Percentiles rank a stretch among this genome's conserved stretches.
phyloP scores from a whole-genome alignment of 2,329 filamentous ascomycete genomes.

The Paecilomyces formosus region DNA sequence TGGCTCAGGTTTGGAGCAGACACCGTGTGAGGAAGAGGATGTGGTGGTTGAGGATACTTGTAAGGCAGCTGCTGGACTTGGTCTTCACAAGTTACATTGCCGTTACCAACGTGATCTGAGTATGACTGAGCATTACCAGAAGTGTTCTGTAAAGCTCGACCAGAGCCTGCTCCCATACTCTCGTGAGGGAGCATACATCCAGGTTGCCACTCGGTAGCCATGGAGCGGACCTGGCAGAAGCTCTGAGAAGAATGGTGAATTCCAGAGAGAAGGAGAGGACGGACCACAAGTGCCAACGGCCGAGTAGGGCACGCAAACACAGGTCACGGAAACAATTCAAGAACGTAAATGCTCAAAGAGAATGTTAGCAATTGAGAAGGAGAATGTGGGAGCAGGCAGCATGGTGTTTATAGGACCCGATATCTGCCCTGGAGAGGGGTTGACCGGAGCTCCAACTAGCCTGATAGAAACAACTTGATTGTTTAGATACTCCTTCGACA shows the following conservation, averaged over 20 bases:
- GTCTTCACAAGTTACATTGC: slow-evolving; percentile 21
- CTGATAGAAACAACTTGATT: slow-evolving; percentile 25
- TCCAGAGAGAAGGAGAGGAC: slow-evolving; percentile 24
- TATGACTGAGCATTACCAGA: slow-evolving; percentile 38
- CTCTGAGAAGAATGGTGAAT: slow-evolving; percentile 35
- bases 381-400: slow-evolving; percentile 37
- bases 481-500: slow-evolving; percentile 29
- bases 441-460: slow-evolving; percentile 23
- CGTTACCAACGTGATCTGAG: slow-evolving; percentile 23
- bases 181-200: slow-evolving; percentile 32
- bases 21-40: slow-evolving; percentile 18
- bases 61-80: slow-evolving; percentile 26
- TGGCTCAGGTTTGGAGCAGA: slow-evolving; percentile 18
- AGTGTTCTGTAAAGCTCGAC: slow-evolving; percentile 33
- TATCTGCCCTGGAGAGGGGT: slow-evolving; percentile 20
- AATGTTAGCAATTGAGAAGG: slow-evolving; percentile 36
- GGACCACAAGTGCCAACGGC: slow-evolving; percentile 28
- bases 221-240: slow-evolving; percentile 25
- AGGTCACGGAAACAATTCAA: slow-evolving; percentile 25
- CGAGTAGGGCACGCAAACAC: slow-evolving; percentile 30
- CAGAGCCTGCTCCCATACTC: slow-evolving; percentile 25
- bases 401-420: slow-evolving; percentile 35
- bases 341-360: slow-evolving; percentile 32
- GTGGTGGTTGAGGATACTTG: slow-evolving; percentile 27
- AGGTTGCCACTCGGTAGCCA: slow-evolving; percentile 35